phyloP scores from a whole-genome alignment of 768 basidiomycete species.

The Hericium erinaceus region DNA sequence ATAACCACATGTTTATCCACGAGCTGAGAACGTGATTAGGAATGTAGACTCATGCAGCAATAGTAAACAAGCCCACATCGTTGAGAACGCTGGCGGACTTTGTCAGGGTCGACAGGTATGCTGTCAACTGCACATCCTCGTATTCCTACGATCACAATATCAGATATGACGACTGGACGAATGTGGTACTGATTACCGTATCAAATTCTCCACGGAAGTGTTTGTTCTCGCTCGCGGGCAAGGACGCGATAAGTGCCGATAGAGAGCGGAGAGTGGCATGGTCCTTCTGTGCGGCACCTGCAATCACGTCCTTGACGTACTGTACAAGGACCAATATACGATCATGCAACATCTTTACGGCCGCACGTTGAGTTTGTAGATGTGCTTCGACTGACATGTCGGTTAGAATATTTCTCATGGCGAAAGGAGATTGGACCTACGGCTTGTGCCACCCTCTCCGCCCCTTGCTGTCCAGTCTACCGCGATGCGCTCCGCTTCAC shows the following conservation, averaged over 20 bases:
- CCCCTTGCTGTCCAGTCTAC: slow-evolving; percentile 92
- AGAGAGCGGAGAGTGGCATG: slow-evolving; percentile 77
- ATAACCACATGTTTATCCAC: slow-evolving; percentile 72
- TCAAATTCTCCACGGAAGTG: slow-evolving; percentile 84
- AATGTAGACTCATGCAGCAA: slow-evolving; percentile 1
- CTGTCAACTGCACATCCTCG: slow-evolving; percentile 89
- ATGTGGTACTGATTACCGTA: slow-evolving; percentile 42
- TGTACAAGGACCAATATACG: slow-evolving; percentile 79
- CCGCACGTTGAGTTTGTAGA: slow-evolving; percentile 85
- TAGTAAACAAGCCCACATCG: slow-evolving; percentile 50
- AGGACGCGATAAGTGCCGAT: slow-evolving; percentile 75
- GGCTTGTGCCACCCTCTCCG: slow-evolving; percentile 70
- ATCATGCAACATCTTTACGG: slow-evolving; percentile 94
- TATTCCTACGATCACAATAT: slow-evolving; percentile 60
- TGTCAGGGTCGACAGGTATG: slow-evolving; percentile 79
- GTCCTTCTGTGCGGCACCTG: slow-evolving; percentile 69
- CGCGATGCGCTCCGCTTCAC: slow-evolving; percentile 96
- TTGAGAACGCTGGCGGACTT: slow-evolving; percentile 83
- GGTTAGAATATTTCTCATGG: slow-evolving; percentile 7
- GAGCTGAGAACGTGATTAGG: slow-evolving; percentile 33
- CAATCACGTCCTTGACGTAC: slow-evolving; percentile 71
- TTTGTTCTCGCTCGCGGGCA: slow-evolving; percentile 79
- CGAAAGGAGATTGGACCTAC: slow-evolving; percentile 34
- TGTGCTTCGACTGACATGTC: slow-evolving; percentile 70
- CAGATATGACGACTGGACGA: background rate